Evolutionary conservation across 2,329 filamentous ascomycete species (phyloP).

Genomic region (Geoglossum cookeanum): DNA sequence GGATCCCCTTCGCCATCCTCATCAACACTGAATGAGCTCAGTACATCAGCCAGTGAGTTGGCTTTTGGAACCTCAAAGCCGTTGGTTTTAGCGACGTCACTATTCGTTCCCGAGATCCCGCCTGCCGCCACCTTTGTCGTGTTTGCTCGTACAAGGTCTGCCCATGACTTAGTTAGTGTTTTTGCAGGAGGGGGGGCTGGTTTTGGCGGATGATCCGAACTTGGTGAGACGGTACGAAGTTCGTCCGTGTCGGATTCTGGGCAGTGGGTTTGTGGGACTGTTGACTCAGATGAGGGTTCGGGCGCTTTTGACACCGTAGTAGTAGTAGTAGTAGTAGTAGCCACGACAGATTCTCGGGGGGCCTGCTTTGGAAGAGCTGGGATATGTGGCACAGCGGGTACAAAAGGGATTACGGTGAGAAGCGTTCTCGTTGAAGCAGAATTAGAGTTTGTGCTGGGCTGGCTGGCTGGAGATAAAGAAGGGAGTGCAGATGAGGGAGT

Average conservation of each 20-base stretch:
- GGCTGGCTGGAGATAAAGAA: constrained; percentile 14
- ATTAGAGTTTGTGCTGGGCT: constrained; percentile 10
- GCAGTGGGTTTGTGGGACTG: not conserved
- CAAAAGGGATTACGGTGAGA: constrained; percentile 18
- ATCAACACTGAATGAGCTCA: constrained; percentile 52
- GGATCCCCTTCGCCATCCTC: constrained; percentile 30
- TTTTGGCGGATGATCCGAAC: not conserved
- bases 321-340: not conserved
- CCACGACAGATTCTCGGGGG: not conserved
- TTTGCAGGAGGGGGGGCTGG: constrained; percentile 17
- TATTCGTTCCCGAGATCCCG: constrained; percentile 15
- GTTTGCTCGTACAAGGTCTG: constrained; percentile 42
- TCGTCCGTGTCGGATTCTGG: not conserved
- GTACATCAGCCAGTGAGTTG: constrained; percentile 54
- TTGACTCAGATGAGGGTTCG: not conserved
- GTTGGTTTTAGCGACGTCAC: constrained; percentile 18
- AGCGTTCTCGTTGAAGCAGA: constrained; percentile 20
- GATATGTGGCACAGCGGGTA: constrained; percentile 1
- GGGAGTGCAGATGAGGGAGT: constrained; percentile 33
- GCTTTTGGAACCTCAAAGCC: constrained; percentile 28
- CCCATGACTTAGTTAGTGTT: constrained; percentile 38
- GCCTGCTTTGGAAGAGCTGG: not conserved
- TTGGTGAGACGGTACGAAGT: not conserved
- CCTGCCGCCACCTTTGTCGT: constrained; percentile 18
- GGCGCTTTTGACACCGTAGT: not conserved